A percentile compares a stretch with the other conserved stretches of the same genome.
Evolutionary conservation across 2,329 filamentous ascomycete genomes (phyloP).

Genomic region (Phaeosphaeria sp.): DNA sequence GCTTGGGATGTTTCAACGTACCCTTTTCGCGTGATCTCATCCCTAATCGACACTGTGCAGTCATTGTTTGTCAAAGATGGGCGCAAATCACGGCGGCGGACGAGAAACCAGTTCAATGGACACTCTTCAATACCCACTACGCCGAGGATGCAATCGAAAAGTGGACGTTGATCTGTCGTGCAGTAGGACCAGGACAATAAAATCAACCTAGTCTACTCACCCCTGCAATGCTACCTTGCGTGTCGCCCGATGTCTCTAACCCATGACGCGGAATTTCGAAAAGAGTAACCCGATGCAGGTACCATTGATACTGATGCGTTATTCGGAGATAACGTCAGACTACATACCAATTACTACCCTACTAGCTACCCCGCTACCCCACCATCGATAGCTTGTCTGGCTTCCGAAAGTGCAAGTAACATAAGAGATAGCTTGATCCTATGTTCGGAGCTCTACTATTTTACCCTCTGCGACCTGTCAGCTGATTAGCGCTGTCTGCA

Average conservation of each 20-base stretch:
- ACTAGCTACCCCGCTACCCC: constrained; percentile 8
- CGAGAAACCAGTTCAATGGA: constrained; percentile 30
- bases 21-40: constrained; percentile 33
- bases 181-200: constrained; percentile 13
- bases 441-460: background rate
- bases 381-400: constrained; percentile 1
- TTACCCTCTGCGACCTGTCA: background rate
- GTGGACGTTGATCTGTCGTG: constrained; percentile 20
- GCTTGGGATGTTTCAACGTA: constrained; percentile 38
- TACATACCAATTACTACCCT: background rate
- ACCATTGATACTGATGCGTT: constrained; percentile 1
- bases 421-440: background rate
- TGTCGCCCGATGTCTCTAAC: background rate
- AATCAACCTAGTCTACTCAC: background rate
- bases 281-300: constrained; percentile 3
- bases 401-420: background rate
- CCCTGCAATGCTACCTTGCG: background rate
- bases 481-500: background rate
- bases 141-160: constrained; percentile 39
- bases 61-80: constrained; percentile 31
- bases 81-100: constrained; percentile 29
- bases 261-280: background rate
- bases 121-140: constrained; percentile 28
- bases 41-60: constrained; percentile 18
- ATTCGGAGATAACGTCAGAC: constrained; percentile 4